Evolutionary conservation across 208 protist species (phyloP).

Genomic region (Leishmania martiniquensis): DNA sequence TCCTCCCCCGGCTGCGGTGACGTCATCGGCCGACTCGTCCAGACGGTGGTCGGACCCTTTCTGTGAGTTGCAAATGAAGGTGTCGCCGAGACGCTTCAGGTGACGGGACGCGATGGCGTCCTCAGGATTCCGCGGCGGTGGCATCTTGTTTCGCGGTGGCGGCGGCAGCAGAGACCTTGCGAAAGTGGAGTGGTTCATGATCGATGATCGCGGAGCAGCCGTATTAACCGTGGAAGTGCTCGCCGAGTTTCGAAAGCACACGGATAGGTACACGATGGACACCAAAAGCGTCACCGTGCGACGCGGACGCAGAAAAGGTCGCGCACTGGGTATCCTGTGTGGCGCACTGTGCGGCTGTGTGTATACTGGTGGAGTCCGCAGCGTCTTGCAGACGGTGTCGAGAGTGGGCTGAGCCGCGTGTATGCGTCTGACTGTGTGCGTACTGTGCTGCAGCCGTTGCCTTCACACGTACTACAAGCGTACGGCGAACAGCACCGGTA

Average conservation of each 20-base stretch:
- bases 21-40: background rate
- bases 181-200: background rate
- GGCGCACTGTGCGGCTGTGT: background rate
- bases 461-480: background rate
- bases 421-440: background rate
- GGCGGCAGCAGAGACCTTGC: background rate
- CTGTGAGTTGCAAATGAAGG: conserved; percentile 13
- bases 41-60: background rate
- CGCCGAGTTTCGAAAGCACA: background rate
- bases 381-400: background rate
- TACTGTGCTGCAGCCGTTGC: no score
- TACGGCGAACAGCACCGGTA: background rate
- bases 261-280: background rate
- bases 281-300: background rate
- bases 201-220: background rate
- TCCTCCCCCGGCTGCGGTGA: background rate
- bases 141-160: background rate
- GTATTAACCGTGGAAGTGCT: background rate
- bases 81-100: conserved; percentile 31
- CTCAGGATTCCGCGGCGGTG: conserved; percentile 13
- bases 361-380: background rate
- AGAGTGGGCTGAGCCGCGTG: background rate
- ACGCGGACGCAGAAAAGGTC: background rate
- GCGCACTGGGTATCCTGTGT: background rate
- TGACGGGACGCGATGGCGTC: conserved; percentile 26